A percentile compares a stretch with the other conserved stretches of the same genome.
Evolutionary conservation across 2,329 filamentous ascomycete genomes (phyloP).

Genomic region (Alternaria postmessia): DNA sequence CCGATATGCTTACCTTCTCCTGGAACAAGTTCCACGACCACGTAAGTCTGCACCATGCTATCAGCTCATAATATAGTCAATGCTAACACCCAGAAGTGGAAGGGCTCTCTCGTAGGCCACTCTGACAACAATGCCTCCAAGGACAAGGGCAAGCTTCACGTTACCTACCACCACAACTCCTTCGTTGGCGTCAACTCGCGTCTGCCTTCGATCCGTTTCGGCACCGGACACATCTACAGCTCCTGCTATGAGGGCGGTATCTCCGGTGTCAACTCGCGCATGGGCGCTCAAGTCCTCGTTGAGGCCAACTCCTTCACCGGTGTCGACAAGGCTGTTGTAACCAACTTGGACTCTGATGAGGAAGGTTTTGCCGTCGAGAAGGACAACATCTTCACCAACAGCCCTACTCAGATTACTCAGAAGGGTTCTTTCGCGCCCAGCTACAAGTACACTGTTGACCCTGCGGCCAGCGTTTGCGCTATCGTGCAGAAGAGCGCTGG

Average conservation of each 20-base stretch:
- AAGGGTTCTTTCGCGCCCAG: conserved; percentile 62
- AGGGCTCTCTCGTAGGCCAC: conserved; percentile 66
- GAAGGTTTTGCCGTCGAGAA: conserved; percentile 59
- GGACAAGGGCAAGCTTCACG: conserved; percentile 67
- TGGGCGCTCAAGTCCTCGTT: conserved; percentile 55
- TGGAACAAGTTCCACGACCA: conserved; percentile 64
- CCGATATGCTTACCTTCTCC: conserved; percentile 67
- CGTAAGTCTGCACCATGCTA: conserved; percentile 30
- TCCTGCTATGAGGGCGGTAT: conserved; percentile 51
- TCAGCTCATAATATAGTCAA: neutral
- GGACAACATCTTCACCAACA: conserved; percentile 55
- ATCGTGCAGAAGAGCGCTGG: conserved; percentile 42
- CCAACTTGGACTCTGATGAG: conserved; percentile 63
- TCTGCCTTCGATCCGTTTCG: conserved; percentile 70
- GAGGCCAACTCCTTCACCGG: conserved; percentile 64
- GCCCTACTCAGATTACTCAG: conserved; percentile 55
- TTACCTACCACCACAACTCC: conserved; percentile 74
- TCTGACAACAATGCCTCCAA: conserved; percentile 36
- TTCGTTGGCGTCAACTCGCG: conserved; percentile 71
- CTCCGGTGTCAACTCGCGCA: conserved; percentile 55
- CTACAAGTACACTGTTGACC: conserved; percentile 59
- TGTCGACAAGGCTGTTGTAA: conserved; percentile 65
- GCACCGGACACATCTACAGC: conserved; percentile 69
- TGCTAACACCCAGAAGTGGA: conserved; percentile 53
- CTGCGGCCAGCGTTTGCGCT: conserved; percentile 35